These are phyloP conservation scores for Arabidopsis hybrid DNA, from an alignment of 441 rosid genomes.

Conservation along the genomic window DNA sequence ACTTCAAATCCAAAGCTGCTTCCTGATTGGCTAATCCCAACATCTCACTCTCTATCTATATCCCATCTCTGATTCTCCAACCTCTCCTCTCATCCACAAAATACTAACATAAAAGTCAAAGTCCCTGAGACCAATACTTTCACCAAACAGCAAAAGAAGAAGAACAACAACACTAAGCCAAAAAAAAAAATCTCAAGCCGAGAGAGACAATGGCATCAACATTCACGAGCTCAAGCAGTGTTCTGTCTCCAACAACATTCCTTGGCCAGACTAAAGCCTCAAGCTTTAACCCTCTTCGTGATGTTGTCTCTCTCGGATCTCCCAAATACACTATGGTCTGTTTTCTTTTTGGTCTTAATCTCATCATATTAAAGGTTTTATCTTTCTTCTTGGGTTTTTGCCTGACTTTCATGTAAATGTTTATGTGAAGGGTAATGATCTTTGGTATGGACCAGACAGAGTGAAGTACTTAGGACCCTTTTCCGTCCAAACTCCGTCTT, in stretches of 20 bases:
- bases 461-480: slow-evolving; percentile 97
- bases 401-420: slow-evolving; percentile 22
- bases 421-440: slow-evolving; percentile 63
- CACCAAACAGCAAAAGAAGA: slow-evolving; percentile 39
- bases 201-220: slow-evolving; percentile 59
- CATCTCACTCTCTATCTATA: slow-evolving; percentile 50
- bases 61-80: slow-evolving; percentile 56
- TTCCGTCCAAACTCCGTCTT: slow-evolving; percentile 94
- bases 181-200: slow-evolving; percentile 9
- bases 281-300: slow-evolving; percentile 66
- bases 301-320: slow-evolving; percentile 68
- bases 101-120: slow-evolving; percentile 33
- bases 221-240: slow-evolving; percentile 62
- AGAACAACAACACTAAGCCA: slow-evolving; percentile 2
- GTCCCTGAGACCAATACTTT: slow-evolving; percentile 27
- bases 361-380: not conserved
- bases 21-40: slow-evolving; percentile 68
- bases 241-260: slow-evolving; percentile 58
- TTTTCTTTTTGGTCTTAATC: not conserved
- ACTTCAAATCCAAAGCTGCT: slow-evolving; percentile 63
- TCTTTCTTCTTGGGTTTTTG: slow-evolving; percentile 21
- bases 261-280: slow-evolving; percentile 70
- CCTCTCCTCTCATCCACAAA: slow-evolving; percentile 45
- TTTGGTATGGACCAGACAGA: slow-evolving; percentile 98
- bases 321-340: slow-evolving; percentile 79